Evolutionary conservation across 2,329 filamentous ascomycete species (phyloP).

Genomic region (Colletotrichum limetticola): DNA sequence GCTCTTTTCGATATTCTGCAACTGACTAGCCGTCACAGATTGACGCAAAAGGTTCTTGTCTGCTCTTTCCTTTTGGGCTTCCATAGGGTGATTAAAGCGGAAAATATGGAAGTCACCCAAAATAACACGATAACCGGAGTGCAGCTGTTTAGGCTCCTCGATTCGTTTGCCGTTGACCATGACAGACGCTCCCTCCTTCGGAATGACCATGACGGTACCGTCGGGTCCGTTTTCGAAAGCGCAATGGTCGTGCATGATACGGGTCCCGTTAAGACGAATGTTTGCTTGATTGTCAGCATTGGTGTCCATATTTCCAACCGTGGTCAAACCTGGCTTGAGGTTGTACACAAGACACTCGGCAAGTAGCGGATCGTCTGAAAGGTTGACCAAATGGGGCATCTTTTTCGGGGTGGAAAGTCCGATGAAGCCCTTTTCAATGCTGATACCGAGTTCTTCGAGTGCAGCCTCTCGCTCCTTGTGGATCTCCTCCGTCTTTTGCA

Average conservation of each 20-base stretch:
- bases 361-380: constrained; percentile 93
- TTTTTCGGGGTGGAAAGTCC: constrained; percentile 97
- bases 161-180: constrained; percentile 98
- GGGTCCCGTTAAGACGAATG: constrained; percentile 92
- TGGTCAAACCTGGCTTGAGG: constrained; percentile 92
- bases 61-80: constrained; percentile 90
- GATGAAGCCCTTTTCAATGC: constrained; percentile 98
- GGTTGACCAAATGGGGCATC: constrained; percentile 98
- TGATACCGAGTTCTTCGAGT: constrained; percentile 95
- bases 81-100: constrained; percentile 96
- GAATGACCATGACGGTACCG: constrained; percentile 90
- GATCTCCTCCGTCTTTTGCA: constrained; percentile 94
- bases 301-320: constrained; percentile 92
- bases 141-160: constrained; percentile 83
- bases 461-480: constrained; percentile 97
- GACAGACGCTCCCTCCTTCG: constrained; percentile 90
- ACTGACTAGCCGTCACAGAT: constrained; percentile 73
- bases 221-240: constrained; percentile 89
- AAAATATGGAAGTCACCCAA: constrained; percentile 99
- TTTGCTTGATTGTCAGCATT: constrained; percentile 81
- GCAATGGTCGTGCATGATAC: constrained; percentile 93
- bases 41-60: constrained; percentile 90
- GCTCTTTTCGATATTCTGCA: constrained; percentile 66
- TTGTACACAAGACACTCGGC: constrained; percentile 98
- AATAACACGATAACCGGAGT: constrained; percentile 94